phyloP scores from a whole-genome alignment of 179 eudicot species.

The Amaranthus tricolor region DNA sequence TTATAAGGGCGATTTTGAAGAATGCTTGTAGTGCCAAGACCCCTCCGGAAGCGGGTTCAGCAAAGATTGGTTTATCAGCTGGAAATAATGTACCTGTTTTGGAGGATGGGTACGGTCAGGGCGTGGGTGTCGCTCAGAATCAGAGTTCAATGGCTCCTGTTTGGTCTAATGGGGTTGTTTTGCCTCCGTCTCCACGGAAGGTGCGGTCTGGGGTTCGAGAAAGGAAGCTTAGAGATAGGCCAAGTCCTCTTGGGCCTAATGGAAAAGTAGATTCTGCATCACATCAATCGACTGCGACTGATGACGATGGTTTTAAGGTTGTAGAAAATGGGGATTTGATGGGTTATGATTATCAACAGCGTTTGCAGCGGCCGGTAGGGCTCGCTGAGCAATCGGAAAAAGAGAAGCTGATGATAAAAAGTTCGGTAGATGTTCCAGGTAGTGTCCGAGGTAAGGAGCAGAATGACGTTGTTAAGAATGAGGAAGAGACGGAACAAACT shows the following conservation, averaged over 20 bases:
- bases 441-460: constrained; percentile 52
- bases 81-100: constrained; percentile 32
- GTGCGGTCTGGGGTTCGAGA: constrained; percentile 47
- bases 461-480: constrained; percentile 36
- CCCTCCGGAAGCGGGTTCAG: constrained; percentile 53
- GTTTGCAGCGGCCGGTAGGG: constrained; percentile 55
- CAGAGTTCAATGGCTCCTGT: constrained; percentile 36
- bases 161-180: constrained; percentile 66
- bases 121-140: constrained; percentile 33
- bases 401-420: constrained; percentile 41
- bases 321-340: constrained; percentile 56
- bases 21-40: constrained; percentile 70
- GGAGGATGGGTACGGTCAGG: constrained; percentile 43
- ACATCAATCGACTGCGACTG: constrained; percentile 35
- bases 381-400: constrained; percentile 41
- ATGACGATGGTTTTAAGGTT: constrained; percentile 38
- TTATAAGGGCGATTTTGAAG: constrained; percentile 69
- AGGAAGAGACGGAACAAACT: constrained; percentile 40
- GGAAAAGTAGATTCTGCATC: constrained; percentile 48
- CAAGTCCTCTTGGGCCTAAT: constrained; percentile 59
- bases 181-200: constrained; percentile 47
- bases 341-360: constrained; percentile 51
- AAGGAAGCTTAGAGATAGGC: constrained; percentile 56
- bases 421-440: constrained; percentile 38
- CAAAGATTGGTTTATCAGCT: constrained; percentile 31